A percentile compares a stretch with the other conserved stretches of the same genome.
phyloP scores from a whole-genome alignment of 1,139 yeast genomes.

The Hansenula lynferdii region DNA sequence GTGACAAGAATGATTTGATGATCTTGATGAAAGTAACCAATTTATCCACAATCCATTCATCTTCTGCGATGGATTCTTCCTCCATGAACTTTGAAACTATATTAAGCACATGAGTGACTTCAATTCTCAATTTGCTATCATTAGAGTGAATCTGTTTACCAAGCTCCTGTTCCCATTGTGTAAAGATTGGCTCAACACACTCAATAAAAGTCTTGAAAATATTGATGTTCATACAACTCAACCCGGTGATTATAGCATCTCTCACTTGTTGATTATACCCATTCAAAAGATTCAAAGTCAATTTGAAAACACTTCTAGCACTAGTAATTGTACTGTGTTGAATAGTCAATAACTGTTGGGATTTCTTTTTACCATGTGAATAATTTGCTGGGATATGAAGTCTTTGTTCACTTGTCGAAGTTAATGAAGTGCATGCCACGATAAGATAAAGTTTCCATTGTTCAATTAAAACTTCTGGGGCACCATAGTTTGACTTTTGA shows the following conservation, averaged over 20 bases:
- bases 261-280: conserved; percentile 68
- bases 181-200: conserved; percentile 61
- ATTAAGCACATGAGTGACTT: conserved; percentile 71
- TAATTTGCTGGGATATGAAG: conserved; percentile 47
- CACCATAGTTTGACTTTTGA: conserved; percentile 29
- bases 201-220: conserved; percentile 81
- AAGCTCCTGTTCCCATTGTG: conserved; percentile 48
- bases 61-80: conserved; percentile 48
- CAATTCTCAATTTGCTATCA: conserved; percentile 62
- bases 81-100: conserved; percentile 63
- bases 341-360: conserved; percentile 70
- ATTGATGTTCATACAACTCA: conserved; percentile 87
- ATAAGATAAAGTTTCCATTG: conserved; percentile 89
- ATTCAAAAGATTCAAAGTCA: conserved; percentile 78
- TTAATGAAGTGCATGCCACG: conserved; percentile 88
- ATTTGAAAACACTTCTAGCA: conserved; percentile 82
- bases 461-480: conserved; percentile 72
- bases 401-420: conserved; percentile 84
- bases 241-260: conserved; percentile 82
- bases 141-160: conserved; percentile 22
- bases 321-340: conserved; percentile 93
- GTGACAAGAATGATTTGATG: conserved; percentile 58
- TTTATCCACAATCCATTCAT: conserved; percentile 65
- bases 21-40: conserved; percentile 61
- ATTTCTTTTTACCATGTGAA: conserved; percentile 42